Evolutionary conservation across 768 basidiomycete genomes (phyloP), one percentile per base, ranked within the genome.

Genomic region (Mycena rosella): DNA sequence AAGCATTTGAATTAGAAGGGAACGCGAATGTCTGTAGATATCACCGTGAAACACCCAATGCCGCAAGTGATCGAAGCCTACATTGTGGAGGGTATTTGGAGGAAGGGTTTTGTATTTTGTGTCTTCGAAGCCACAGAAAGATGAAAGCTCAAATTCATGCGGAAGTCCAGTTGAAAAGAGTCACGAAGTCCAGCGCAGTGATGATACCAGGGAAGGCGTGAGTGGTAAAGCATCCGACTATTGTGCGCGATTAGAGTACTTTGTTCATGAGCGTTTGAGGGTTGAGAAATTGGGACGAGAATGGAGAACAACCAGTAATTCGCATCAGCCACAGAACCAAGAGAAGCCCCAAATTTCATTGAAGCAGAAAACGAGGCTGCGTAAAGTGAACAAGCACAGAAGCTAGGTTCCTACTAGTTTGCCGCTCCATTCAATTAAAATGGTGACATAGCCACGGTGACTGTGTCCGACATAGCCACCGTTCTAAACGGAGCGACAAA

Each of bases 101-200:
- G 49, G 49, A 51, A 30, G 49, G 29, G 49, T 51, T 51, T 51
- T 51, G 49, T 51, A 10, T 51, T 51, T 51, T 51, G 49, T 51
- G 29, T 51, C 49, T 51, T 51, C 29, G 49, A 51, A 45, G 44
- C 44, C 44, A 45, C 44, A 45, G 44, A 45, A 45, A 45, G 44
- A 45, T 45, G 44, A 45, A 45, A 45, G 44, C 44, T 45, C 44
- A 45, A 45, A 45, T 45, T 45, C 44, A 45, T 45, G 44, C 44
- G 3, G 44, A 45, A n/a, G n/a, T 45, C 44, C n/a, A 45, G 44
- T 45, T 45, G n/a, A 45, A 45, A 45, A 51, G 49, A 51, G 17
- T 18, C 49, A 51, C 49, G 26, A 48, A 48, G 47, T 48, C 47
- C 47, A 48, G 47, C 47, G 47, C 22, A 27, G 47, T 27, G 47